These are phyloP conservation scores for Microdochium bolleyi DNA, from an alignment of 2,329 filamentous ascomycete species.

Conservation along the genomic window DNA sequence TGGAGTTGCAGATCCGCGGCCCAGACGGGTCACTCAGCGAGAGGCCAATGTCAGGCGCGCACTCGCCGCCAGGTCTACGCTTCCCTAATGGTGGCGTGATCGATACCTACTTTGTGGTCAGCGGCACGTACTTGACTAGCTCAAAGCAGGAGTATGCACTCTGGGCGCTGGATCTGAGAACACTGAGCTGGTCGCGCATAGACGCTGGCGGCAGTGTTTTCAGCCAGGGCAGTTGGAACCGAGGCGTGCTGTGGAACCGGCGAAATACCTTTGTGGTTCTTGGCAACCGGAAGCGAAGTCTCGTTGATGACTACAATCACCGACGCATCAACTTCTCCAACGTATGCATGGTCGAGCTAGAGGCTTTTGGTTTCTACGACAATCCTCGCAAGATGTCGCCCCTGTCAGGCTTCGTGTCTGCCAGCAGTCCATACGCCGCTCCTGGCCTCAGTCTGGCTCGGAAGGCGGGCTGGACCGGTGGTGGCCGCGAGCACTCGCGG, in stretches of 20 bases:
- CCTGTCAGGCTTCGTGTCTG: constrained; percentile 76
- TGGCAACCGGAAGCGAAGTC: constrained; percentile 83
- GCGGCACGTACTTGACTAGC: constrained; percentile 92
- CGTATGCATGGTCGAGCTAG: constrained; percentile 91
- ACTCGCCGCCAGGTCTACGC: constrained; percentile 83
- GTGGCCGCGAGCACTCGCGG: constrained; percentile 66
- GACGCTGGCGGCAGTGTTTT: constrained; percentile 93
- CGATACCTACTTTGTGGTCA: constrained; percentile 94
- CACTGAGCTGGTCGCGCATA: constrained; percentile 88
- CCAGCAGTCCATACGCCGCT: constrained; percentile 61
- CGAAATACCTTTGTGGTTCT: constrained; percentile 94
- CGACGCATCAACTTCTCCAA: constrained; percentile 96
- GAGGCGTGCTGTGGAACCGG: constrained; percentile 86
- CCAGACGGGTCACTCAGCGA: constrained; percentile 80
- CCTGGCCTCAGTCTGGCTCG: constrained; percentile 47
- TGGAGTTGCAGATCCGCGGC: constrained; percentile 83
- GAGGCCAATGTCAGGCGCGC: constrained; percentile 78
- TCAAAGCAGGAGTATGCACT: constrained; percentile 97
- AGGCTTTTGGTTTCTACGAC: constrained; percentile 95
- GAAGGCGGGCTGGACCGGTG: constrained; percentile 59
- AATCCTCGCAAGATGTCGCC: constrained; percentile 77
- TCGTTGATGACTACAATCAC: constrained; percentile 98
- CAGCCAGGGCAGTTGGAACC: constrained; percentile 95
- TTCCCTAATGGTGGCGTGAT: constrained; percentile 96
- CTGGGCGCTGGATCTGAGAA: constrained; percentile 87